Percentiles rank a stretch among this genome's conserved stretches.
Evolutionary conservation across 2,329 filamentous ascomycete genomes (phyloP).

Genomic region (Ascochyta rabiei): DNA sequence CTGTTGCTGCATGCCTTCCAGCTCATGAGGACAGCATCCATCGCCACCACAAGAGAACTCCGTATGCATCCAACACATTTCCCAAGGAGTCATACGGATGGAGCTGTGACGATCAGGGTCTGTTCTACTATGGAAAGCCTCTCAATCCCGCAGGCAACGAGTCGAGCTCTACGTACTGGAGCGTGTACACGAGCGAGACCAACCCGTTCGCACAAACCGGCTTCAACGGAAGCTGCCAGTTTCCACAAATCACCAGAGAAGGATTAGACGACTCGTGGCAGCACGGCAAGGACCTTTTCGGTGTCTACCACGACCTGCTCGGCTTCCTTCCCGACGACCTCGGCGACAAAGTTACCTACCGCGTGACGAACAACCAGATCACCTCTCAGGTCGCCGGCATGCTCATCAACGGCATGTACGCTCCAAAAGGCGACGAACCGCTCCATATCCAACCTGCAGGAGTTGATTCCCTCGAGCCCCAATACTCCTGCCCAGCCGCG

Average conservation of each 20-base stretch:
- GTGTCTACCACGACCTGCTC: conserved; percentile 75
- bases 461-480: conserved; percentile 76
- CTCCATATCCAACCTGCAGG: conserved; percentile 58
- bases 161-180: conserved; percentile 68
- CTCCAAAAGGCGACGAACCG: conserved; percentile 32
- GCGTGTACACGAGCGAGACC: conserved; percentile 62
- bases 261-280: conserved; percentile 77
- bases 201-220: conserved; percentile 72
- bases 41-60: conserved; percentile 83
- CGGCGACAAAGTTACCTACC: conserved; percentile 61
- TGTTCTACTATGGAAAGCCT: conserved; percentile 72
- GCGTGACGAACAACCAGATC: conserved; percentile 82
- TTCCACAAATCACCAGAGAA: conserved; percentile 76
- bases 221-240: conserved; percentile 77
- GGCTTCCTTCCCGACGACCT: conserved; percentile 66
- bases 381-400: conserved; percentile 81
- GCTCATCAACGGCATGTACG: conserved; percentile 70
- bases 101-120: conserved; percentile 72
- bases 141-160: conserved; percentile 53
- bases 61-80: conserved; percentile 78
- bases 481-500: conserved; percentile 68
- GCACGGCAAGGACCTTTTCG: conserved; percentile 77
- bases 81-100: conserved; percentile 74
- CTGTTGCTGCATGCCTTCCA: neutral
- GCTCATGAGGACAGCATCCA: conserved; percentile 60